Evolutionary conservation across 805 yeast species (phyloP).

Genomic region (Yarrowia porcina): DNA sequence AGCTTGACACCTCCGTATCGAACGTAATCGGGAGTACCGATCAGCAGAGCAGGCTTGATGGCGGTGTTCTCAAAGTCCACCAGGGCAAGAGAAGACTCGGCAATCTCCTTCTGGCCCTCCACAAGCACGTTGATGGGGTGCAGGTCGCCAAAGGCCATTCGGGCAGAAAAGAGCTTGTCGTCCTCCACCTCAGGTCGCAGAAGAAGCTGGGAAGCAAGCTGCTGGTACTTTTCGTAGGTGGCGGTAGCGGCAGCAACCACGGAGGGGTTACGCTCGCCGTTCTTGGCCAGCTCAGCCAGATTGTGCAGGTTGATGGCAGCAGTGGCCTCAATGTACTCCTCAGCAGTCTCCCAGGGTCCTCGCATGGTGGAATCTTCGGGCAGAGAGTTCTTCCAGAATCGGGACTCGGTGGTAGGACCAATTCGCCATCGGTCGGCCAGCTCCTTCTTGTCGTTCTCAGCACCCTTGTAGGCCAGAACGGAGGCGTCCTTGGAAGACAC

Average conservation of each 20-base stretch:
- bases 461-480: conserved; percentile 53
- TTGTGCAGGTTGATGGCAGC: conserved; percentile 66
- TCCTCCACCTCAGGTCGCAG: conserved; percentile 46
- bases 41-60: conserved; percentile 77
- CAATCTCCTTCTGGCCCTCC: conserved; percentile 38
- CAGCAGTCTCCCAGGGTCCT: conserved; percentile 81
- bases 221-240: conserved; percentile 60
- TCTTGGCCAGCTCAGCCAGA: conserved; percentile 51
- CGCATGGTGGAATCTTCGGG: conserved; percentile 47
- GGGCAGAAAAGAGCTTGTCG: conserved; percentile 59
- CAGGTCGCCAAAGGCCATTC: conserved; percentile 75
- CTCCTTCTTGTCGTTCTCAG: conserved; percentile 49
- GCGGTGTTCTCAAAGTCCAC: conserved; percentile 80
- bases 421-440: conserved; percentile 74
- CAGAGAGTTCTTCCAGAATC: conserved; percentile 65
- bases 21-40: conserved; percentile 76
- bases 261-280: conserved; percentile 46
- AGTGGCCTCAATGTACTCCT: conserved; percentile 59
- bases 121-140: conserved; percentile 84
- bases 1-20: conserved; percentile 87
- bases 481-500: conserved; percentile 46
- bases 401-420: conserved; percentile 84
- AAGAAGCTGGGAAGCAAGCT: conserved; percentile 58
- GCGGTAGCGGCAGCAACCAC: conserved; percentile 46
- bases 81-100: conserved; percentile 44